These are phyloP conservation scores for Dictyostelium firmibasis DNA, from an alignment of 78 protist species.

Conservation along the genomic window DNA sequence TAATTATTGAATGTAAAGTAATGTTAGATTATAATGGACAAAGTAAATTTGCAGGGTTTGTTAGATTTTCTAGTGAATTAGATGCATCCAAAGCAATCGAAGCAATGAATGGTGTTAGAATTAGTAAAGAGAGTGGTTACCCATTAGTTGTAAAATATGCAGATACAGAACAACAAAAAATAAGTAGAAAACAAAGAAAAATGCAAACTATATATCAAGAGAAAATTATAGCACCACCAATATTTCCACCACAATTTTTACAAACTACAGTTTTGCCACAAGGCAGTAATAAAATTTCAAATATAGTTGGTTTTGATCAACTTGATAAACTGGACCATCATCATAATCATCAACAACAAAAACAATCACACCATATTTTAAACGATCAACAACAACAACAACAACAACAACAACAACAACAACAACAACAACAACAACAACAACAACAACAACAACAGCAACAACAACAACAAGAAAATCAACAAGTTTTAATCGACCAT, in stretches of 20 bases:
- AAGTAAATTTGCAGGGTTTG: constrained; percentile 78
- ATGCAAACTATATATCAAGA: neutral
- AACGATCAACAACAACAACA: neutral
- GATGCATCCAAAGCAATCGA: constrained; percentile 64
- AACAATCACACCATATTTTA: neutral
- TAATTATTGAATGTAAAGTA: constrained; percentile 60
- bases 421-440: neutral
- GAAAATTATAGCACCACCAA: neutral
- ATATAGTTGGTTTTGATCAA: neutral
- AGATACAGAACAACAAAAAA: constrained; percentile 68
- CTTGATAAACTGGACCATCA: neutral
- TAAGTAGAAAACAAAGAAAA: constrained; percentile 69
- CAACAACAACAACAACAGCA: neutral
- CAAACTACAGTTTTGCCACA: neutral
- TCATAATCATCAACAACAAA: neutral
- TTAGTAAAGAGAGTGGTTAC: neutral
- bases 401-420: neutral
- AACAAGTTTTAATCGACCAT: neutral
- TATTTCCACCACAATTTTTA: neutral
- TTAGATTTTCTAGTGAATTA: constrained; percentile 41
- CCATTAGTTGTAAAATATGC: constrained; percentile 76
- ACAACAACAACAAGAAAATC: neutral
- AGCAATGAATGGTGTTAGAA: constrained; percentile 43
- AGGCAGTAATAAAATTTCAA: neutral
- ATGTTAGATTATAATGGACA: constrained; percentile 65